Evolutionary conservation across 805 yeast genomes (phyloP).

Genomic region (Lipomyces kockii): DNA sequence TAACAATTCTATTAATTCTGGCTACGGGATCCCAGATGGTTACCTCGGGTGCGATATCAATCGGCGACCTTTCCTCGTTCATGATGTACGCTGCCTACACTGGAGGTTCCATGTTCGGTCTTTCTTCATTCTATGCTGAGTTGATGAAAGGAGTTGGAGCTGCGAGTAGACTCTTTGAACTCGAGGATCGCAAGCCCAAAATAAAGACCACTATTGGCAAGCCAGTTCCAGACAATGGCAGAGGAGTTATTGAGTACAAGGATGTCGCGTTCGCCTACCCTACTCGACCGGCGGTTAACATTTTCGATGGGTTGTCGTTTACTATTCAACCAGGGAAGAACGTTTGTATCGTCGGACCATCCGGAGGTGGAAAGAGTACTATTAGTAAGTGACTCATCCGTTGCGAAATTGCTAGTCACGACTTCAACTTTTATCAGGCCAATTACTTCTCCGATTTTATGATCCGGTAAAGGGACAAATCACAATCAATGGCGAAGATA

Average conservation of each 20-base stretch:
- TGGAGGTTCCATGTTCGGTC: conserved; percentile 88
- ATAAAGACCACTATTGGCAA: conserved; percentile 71
- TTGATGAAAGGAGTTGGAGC: conserved; percentile 98
- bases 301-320: conserved; percentile 66
- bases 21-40: conserved; percentile 85
- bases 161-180: conserved; percentile 85
- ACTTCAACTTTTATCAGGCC: conserved; percentile 11
- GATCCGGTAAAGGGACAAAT: conserved; percentile 74
- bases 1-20: conserved; percentile 74
- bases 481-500: conserved; percentile 64
- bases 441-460: conserved; percentile 75
- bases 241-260: conserved; percentile 57
- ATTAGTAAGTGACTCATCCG: conserved; percentile 57
- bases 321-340: conserved; percentile 79
- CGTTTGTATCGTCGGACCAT: conserved; percentile 94
- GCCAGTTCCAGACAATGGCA: conserved; percentile 34
- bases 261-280: conserved; percentile 79
- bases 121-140: conserved; percentile 90
- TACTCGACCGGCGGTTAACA: conserved; percentile 71
- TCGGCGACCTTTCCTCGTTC: conserved; percentile 89
- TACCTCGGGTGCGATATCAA: conserved; percentile 69
- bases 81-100: conserved; percentile 95
- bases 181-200: conserved; percentile 74
- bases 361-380: conserved; percentile 95
- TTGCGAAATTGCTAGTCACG: neutral